These are phyloP conservation scores for Triticum urartu DNA, from an alignment of 176 grass and related monocot species.

Conservation along the genomic window DNA sequence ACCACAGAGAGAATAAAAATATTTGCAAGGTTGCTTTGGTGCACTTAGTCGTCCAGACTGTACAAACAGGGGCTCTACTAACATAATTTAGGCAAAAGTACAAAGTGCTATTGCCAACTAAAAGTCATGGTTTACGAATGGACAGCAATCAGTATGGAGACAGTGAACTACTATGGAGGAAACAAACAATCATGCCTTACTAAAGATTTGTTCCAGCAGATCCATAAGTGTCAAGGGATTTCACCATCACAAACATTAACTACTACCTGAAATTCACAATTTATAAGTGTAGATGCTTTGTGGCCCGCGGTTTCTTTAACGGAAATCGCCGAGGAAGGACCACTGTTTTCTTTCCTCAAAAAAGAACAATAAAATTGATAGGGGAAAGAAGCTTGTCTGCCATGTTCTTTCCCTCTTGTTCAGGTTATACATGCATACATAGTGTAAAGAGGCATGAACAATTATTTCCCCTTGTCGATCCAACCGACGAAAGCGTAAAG, in stretches of 20 bases:
- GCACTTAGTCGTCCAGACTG: not conserved
- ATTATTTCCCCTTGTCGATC: not conserved
- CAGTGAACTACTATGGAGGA: not conserved
- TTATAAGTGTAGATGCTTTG: too few relatives aligned
- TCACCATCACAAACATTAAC: constrained; percentile 12
- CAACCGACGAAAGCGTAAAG: constrained; percentile 36
- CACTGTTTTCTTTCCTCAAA: not conserved
- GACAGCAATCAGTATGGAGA: not conserved
- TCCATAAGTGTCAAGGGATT: not conserved
- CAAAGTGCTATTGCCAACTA: constrained; percentile 10
- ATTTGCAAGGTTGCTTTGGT: not conserved
- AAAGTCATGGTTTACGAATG: not conserved
- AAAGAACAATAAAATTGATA: not conserved
- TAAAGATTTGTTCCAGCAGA: not conserved
- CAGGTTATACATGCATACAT: not conserved
- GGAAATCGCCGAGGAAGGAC: not conserved
- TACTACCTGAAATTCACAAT: constrained; percentile 8
- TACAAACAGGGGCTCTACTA: not conserved
- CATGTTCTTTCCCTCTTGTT: constrained; percentile 6
- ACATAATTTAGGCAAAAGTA: not conserved
- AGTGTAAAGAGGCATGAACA: constrained; percentile 27
- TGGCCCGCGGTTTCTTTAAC: too few relatives aligned
- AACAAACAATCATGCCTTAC: not conserved
- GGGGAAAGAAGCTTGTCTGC: not conserved
- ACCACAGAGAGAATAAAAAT: not conserved